A percentile compares a stretch with the other conserved stretches of the same genome.
Conservation (phyloP, 257 asterid species). For the Fraxinus excelsior region DNA sequence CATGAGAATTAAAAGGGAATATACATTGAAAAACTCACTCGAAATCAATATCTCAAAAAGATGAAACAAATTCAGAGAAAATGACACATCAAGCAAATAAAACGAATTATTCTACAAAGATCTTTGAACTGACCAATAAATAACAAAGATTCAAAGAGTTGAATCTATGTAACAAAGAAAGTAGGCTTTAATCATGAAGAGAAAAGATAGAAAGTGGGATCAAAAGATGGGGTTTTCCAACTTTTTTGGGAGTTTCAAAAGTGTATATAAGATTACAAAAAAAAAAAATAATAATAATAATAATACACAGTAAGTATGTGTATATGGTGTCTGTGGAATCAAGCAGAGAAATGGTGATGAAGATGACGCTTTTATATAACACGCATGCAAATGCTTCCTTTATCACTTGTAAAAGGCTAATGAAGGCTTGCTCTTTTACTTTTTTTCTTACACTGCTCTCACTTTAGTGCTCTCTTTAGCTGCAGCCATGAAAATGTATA, state of each 20-base stretch:
- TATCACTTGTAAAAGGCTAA: conserved; percentile 73
- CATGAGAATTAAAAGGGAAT: conserved; percentile 70
- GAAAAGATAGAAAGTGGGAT: conserved; percentile 30
- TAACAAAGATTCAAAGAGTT: conserved; percentile 22
- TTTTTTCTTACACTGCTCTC: conserved; percentile 28
- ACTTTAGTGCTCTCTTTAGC: conserved; percentile 27
- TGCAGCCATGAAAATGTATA: conserved; percentile 22
- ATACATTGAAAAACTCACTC: conserved; percentile 75
- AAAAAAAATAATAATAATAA: background rate
- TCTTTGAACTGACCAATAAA: conserved; percentile 27
- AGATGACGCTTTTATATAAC: conserved; percentile 60
- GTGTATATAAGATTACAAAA: conserved; percentile 36
- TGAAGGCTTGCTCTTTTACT: conserved; percentile 26
- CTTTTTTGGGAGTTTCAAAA: conserved; percentile 12
- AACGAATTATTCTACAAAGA: conserved; percentile 5
- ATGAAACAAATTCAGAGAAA: conserved; percentile 36
- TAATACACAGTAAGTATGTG: conserved; percentile 11
- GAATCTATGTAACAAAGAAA: conserved; percentile 37
- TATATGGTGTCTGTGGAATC: background rate
- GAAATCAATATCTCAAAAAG: conserved; percentile 46
- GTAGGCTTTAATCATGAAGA: conserved; percentile 42
- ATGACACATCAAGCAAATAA: conserved; percentile 52
- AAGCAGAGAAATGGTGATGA: conserved; percentile 33
- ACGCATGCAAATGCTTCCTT: conserved; percentile 89
- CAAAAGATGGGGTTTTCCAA: conserved; percentile 25